phyloP scores from a whole-genome alignment of 1,139 yeast genomes.

The Blastobotrys persicus region DNA sequence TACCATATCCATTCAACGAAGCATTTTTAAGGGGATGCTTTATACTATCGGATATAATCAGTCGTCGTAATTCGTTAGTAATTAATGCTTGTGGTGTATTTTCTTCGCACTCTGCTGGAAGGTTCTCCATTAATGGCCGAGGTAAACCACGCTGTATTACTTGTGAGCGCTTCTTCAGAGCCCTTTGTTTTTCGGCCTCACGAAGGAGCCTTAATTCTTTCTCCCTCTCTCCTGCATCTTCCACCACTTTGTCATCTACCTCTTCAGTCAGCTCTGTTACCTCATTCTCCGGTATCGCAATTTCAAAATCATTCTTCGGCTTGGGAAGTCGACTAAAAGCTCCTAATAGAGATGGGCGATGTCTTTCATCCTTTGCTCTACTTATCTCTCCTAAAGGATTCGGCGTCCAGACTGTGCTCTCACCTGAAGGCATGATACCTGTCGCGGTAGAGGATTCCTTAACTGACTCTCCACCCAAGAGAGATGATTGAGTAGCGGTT shows the following conservation, averaged over 20 bases:
- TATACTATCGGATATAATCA: constrained; percentile 51
- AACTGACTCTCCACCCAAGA: constrained; percentile 30
- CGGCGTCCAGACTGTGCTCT: background rate
- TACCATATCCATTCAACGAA: constrained; percentile 15
- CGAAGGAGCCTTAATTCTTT: constrained; percentile 26
- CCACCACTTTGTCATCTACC: constrained; percentile 19
- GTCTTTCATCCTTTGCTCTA: constrained; percentile 18
- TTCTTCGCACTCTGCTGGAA: background rate
- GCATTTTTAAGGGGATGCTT: constrained; percentile 35
- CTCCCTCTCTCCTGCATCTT: constrained; percentile 42
- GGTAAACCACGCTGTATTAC: constrained; percentile 51
- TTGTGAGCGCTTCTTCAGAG: constrained; percentile 45
- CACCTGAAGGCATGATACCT: constrained; percentile 1
- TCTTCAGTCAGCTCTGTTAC: constrained; percentile 22
- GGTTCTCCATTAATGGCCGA: constrained; percentile 43
- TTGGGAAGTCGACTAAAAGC: constrained; percentile 42
- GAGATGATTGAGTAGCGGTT: constrained; percentile 33
- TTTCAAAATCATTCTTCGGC: constrained; percentile 60
- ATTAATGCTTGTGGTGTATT: constrained; percentile 27
- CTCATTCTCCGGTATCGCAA: constrained; percentile 39
- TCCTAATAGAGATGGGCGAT: background rate
- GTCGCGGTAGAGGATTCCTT: constrained; percentile 19
- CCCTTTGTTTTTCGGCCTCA: constrained; percentile 25
- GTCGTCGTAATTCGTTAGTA: constrained; percentile 39
- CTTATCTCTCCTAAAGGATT: background rate